Conservation (phyloP, 108 stramenopile species). For the Nitzschia sp. region DNA sequence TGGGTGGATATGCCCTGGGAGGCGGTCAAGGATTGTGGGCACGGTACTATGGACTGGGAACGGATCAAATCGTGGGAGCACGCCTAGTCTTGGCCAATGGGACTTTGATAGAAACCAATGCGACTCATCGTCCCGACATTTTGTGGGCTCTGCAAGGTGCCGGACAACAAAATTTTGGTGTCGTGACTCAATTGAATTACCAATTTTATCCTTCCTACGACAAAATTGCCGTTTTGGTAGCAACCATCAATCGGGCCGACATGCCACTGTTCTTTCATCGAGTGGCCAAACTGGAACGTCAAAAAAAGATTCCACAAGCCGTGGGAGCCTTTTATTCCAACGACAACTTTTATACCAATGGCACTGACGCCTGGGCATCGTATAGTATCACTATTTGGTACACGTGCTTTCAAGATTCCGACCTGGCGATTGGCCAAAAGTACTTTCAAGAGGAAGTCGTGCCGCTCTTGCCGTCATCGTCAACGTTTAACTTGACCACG, state of each 20-base stretch:
- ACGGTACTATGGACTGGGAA: constrained; percentile 25
- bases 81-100: constrained; percentile 43
- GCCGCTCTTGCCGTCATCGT: neutral
- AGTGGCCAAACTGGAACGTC: neutral
- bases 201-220: constrained; percentile 29
- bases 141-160: constrained; percentile 51
- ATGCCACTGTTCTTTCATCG: neutral
- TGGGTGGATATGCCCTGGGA: constrained; percentile 29
- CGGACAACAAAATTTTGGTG: constrained; percentile 39
- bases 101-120: constrained; percentile 5
- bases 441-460: constrained; percentile 5
- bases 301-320: neutral
- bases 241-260: neutral
- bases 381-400: constrained; percentile 18
- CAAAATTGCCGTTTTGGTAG: neutral
- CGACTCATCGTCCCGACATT: constrained; percentile 21
- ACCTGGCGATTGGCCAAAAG: neutral
- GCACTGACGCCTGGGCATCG: neutral
- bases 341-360: neutral
- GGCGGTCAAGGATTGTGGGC: constrained; percentile 26
- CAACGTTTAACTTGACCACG: constrained; percentile 16
- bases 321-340: neutral
- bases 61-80: constrained; percentile 35
- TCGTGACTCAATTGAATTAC: constrained; percentile 20
- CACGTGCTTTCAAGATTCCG: constrained; percentile 15